Evolutionary conservation across 1,284 basidiomycete genomes (phyloP).

Genomic region (Moniliophthora roreri): DNA sequence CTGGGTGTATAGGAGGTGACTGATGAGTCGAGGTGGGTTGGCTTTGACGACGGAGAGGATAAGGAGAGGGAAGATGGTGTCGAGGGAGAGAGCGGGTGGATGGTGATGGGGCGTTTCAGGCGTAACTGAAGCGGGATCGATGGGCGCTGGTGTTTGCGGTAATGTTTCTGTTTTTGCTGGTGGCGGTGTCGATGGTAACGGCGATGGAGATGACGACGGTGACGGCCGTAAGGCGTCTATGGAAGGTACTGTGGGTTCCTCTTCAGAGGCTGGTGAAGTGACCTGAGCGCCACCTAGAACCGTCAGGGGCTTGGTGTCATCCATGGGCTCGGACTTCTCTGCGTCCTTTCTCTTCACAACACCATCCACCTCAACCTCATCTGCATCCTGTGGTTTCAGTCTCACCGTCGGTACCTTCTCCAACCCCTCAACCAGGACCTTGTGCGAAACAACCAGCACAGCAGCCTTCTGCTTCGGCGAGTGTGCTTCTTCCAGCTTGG

Average conservation of each 20-base stretch:
- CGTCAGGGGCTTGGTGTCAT: constrained; percentile 39
- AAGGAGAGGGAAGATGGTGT: constrained; percentile 84
- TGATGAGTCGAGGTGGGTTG: constrained; percentile 84
- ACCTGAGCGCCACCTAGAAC: constrained; percentile 17
- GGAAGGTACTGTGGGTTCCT: constrained; percentile 8
- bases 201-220: constrained; percentile 3
- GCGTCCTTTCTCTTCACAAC: not conserved
- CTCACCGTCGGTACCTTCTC: constrained; percentile 64
- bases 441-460: constrained; percentile 81
- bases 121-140: constrained; percentile 22
- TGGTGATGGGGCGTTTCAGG: constrained; percentile 22
- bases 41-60: constrained; percentile 90
- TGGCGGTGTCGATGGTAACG: constrained; percentile 1
- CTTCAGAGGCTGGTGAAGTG: constrained; percentile 4
- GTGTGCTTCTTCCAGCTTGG: constrained; percentile 63
- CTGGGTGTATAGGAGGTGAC: constrained; percentile 85
- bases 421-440: constrained; percentile 77
- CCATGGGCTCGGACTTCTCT: constrained; percentile 14
- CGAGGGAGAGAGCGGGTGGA: constrained; percentile 61
- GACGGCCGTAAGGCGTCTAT: constrained; percentile 10
- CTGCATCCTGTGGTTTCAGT: constrained; percentile 60
- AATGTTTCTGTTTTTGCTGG: constrained; percentile 6
- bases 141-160: constrained; percentile 20
- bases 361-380: not conserved
- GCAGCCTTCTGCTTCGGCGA: constrained; percentile 80